Conservation (phyloP, 768 basidiomycete genomes). For the Lentinula sp. region DNA sequence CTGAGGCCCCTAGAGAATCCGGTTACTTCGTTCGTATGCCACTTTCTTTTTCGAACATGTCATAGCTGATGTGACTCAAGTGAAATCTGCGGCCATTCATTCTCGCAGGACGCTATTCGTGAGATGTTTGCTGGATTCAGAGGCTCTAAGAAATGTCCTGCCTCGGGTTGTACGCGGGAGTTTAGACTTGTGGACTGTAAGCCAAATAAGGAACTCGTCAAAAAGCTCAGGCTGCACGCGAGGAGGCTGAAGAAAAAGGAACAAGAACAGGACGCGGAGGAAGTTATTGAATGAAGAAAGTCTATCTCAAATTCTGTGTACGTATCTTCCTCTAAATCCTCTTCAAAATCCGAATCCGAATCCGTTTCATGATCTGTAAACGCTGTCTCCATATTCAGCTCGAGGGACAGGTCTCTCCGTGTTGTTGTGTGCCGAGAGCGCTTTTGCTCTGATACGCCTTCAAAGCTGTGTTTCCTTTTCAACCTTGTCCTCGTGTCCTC, state of each 20-base stretch:
- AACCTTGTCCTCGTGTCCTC: not conserved
- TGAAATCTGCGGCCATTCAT: slow-evolving; percentile 73
- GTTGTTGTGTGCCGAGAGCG: not conserved
- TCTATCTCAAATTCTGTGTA: not conserved
- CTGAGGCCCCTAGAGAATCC: slow-evolving; percentile 65
- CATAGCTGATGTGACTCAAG: slow-evolving; percentile 27
- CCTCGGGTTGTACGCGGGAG: slow-evolving; percentile 62
- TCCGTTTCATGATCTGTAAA: not conserved
- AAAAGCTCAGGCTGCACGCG: slow-evolving; percentile 53
- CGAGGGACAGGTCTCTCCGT: not conserved
- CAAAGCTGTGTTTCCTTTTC: not conserved
- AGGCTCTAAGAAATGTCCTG: slow-evolving; percentile 51
- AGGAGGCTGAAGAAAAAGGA: slow-evolving; percentile 45
- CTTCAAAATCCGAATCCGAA: not conserved
- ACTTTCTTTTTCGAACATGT: slow-evolving; percentile 2
- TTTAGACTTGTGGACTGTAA: slow-evolving; percentile 48
- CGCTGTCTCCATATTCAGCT: not conserved
- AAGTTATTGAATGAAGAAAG: slow-evolving; percentile 36
- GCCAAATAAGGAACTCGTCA: slow-evolving; percentile 52
- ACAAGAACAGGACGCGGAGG: slow-evolving; percentile 57
- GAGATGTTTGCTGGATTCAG: slow-evolving; percentile 45
- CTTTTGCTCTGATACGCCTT: not conserved
- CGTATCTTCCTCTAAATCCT: not conserved
- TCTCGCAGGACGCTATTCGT: slow-evolving; percentile 64
- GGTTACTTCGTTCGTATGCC: slow-evolving; percentile 65